Base-by-base conservation (phyloP, 225 moss, liverwort and hornwort genomes). In the Sphagnum contortum region DNA sequence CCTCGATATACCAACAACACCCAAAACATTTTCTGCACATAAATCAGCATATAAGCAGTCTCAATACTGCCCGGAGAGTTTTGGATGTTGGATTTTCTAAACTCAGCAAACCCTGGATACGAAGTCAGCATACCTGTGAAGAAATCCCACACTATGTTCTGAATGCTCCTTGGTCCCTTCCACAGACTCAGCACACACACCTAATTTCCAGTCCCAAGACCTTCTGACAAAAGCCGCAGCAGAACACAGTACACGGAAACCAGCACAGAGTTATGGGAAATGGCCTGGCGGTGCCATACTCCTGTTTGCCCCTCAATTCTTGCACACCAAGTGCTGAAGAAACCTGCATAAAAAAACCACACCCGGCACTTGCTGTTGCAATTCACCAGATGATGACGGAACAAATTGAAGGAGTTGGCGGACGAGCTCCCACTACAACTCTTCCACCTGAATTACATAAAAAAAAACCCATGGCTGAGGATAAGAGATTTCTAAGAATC, bases 371-470 rank as follows among this genome's bases (percentile, higher is more conserved):
- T 88, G 93, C 9, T 78, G 82, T 12, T 88, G 77, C 2, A 83
- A 69, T 51, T 83, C 77, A 5, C 66, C 64, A 62, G 80, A 80
- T 29, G 86, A 65, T 70, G 91, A 84, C 48, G 95, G 93, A 54
- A 89, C 82, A 2, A 98, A 98, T 71, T 89, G 87, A 3, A 98
- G 90, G 6, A 98, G 80, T 9, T 85, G 90, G 59, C 89, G 68
- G 70, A 90, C 93, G 5, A 98, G 71, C 81, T 98, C 92, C 92
- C 92, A 92, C 47, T 98, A 92, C 74, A 98, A 61, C 80, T 98
- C 96, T 65, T 98, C 96, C 65, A 98, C 87, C 95, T 95, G 79
- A 70, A 65, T 29, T 29, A 29, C 29, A 29, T 29, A 0, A 29
- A 29, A 29, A 29, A 29, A 29, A 29, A 29, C 29, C 0, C 29